A percentile compares a stretch with the other conserved stretches of the same genome.
These are phyloP conservation scores for Candida coquimbonensis DNA, from an alignment of 805 yeast genomes.

Conservation along the genomic window DNA sequence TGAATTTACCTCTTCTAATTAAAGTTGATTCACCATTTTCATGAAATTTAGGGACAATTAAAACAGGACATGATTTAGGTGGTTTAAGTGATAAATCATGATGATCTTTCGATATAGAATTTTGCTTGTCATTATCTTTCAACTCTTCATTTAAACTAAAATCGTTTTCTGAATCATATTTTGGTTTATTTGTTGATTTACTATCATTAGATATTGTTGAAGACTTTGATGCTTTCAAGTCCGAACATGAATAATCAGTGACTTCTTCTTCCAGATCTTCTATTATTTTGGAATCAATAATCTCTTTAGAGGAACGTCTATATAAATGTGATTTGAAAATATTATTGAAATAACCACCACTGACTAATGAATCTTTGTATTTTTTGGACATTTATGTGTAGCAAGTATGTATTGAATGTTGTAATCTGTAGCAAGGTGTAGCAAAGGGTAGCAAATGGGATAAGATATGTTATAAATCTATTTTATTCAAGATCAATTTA, in stretches of 20 bases:
- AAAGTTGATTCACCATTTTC: conserved; percentile 8
- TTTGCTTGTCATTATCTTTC: neutral
- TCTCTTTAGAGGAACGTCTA: neutral
- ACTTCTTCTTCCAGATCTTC: neutral
- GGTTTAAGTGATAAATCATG: neutral
- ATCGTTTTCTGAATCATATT: neutral
- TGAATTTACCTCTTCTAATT: conserved; percentile 23
- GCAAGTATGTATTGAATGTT: neutral
- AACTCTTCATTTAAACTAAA: neutral
- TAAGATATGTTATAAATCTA: neutral
- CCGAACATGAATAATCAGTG: no score
- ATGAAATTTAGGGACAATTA: conserved; percentile 1
- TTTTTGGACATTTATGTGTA: neutral
- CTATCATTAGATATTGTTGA: neutral
- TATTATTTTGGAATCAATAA: neutral
- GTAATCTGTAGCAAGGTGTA: neutral
- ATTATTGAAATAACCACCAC: conserved; percentile 7
- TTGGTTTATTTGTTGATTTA: neutral
- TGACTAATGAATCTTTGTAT: neutral
- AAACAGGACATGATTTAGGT: neutral
- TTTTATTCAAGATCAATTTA: no score
- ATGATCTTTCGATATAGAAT: neutral
- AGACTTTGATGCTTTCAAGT: neutral
- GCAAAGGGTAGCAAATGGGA: neutral
- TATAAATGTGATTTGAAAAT: conserved; percentile 9